Conservation (phyloP, 2,329 filamentous ascomycete genomes). For the Beauveria sp. region DNA sequence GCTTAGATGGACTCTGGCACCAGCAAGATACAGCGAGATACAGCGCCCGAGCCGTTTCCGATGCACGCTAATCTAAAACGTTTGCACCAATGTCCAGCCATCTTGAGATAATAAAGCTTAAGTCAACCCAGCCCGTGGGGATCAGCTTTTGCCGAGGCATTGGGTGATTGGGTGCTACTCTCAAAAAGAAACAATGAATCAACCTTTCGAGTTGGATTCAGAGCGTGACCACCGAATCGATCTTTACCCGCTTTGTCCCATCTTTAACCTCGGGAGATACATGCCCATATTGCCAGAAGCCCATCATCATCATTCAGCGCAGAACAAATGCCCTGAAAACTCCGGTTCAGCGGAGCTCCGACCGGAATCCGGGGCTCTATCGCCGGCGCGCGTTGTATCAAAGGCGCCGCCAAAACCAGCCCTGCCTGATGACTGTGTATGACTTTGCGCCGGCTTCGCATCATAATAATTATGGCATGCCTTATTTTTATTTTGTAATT, state of each 20-base stretch:
- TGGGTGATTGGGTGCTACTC: neutral
- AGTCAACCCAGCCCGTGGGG: neutral
- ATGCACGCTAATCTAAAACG: neutral
- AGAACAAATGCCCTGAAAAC: neutral
- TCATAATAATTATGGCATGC: neutral
- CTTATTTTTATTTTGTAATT: no score
- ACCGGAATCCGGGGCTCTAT: conserved; percentile 10
- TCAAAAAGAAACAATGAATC: no score
- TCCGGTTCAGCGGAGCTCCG: conserved; percentile 11
- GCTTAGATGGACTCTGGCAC: no score
- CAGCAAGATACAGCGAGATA: neutral
- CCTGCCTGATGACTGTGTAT: neutral
- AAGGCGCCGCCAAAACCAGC: neutral
- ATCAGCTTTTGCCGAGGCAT: conserved; percentile 1
- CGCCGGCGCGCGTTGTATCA: neutral
- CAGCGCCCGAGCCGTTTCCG: neutral
- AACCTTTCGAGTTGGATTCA: no score
- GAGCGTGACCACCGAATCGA: neutral
- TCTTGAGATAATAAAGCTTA: neutral
- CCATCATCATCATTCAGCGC: neutral
- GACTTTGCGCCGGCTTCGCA: neutral
- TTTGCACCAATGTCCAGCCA: neutral
- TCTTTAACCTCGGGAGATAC: conserved; percentile 3
- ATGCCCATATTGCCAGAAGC: neutral
- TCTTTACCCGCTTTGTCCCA: conserved; percentile 7